Evolutionary conservation across 495 filamentous ascomycete genomes (phyloP).

Genomic region (Penicillium antarcticum): DNA sequence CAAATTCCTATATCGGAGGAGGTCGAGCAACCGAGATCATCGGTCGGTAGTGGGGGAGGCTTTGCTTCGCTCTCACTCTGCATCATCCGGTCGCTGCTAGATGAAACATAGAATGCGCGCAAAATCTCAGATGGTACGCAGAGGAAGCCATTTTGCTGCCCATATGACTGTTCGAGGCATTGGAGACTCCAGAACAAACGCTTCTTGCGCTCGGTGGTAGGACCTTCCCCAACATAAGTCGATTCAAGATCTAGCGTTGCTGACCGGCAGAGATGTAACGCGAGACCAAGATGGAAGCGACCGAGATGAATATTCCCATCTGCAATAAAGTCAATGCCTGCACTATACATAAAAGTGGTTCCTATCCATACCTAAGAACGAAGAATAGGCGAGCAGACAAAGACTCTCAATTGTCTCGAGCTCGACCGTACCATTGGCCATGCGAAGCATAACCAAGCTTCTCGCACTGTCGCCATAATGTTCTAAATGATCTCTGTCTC

Average conservation of each 20-base stretch:
- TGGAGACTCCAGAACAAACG: constrained; percentile 46
- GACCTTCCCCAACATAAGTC: constrained; percentile 27
- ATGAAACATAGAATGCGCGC: constrained; percentile 28
- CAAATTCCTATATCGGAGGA: constrained; percentile 38
- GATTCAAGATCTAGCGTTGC: constrained; percentile 40
- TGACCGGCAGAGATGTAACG: constrained; percentile 42
- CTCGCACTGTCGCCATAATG: constrained; percentile 40
- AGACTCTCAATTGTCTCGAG: constrained; percentile 44
- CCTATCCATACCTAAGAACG: constrained; percentile 33
- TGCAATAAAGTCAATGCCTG: constrained; percentile 12
- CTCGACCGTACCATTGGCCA: constrained; percentile 44
- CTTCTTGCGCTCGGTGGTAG: constrained; percentile 36
- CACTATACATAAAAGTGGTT: neutral
- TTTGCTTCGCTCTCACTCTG: constrained; percentile 15
- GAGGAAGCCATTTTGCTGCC: constrained; percentile 40
- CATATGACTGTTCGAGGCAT: constrained; percentile 37
- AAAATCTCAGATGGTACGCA: constrained; percentile 30
- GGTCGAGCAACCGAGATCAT: constrained; percentile 30
- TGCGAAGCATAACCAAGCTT: constrained; percentile 44
- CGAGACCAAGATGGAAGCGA: constrained; percentile 41
- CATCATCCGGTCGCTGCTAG: constrained; percentile 10
- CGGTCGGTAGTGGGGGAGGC: constrained; percentile 35
- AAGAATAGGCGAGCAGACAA: constrained; percentile 42
- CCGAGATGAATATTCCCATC: constrained; percentile 40
- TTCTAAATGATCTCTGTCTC: constrained; percentile 33